These are phyloP conservation scores for Lolium perenne DNA, from an alignment of 176 grass and related monocot species.

Conservation along the genomic window DNA sequence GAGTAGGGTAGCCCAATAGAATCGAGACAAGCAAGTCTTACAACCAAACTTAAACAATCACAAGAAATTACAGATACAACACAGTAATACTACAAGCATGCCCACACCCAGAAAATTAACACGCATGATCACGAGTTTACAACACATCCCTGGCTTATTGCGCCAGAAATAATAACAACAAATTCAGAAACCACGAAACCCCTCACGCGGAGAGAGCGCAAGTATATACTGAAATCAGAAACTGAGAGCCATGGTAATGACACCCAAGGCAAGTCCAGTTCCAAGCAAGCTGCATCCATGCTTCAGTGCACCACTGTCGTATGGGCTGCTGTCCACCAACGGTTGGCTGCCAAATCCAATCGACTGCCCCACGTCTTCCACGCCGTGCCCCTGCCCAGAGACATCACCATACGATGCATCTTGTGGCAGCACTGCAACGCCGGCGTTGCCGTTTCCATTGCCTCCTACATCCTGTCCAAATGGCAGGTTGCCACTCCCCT, in stretches of 20 bases:
- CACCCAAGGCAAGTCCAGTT: conserved; percentile 12
- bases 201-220: no score
- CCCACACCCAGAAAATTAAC: conserved; percentile 1
- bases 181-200: not conserved
- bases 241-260: conserved; percentile 38
- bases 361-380: conserved; percentile 45
- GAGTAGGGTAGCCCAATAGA: not conserved
- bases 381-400: conserved; percentile 17
- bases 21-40: not conserved
- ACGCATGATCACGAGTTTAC: not conserved
- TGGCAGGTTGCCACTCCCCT: conserved; percentile 62
- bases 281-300: conserved; percentile 31
- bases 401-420: conserved; percentile 37
- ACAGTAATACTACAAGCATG: not conserved
- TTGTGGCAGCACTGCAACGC: conserved; percentile 17
- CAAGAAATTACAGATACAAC: not conserved
- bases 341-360: conserved; percentile 75
- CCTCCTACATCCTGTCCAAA: conserved; percentile 49
- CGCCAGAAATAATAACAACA: conserved; percentile 18
- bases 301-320: conserved; percentile 64
- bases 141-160: conserved; percentile 41
- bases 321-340: conserved; percentile 90
- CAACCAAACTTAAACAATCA: not conserved
- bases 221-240: conserved; percentile 14
- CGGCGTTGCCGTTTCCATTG: not conserved